Conservation (phyloP, 805 yeast species). For the Ogataea zsoltii region DNA sequence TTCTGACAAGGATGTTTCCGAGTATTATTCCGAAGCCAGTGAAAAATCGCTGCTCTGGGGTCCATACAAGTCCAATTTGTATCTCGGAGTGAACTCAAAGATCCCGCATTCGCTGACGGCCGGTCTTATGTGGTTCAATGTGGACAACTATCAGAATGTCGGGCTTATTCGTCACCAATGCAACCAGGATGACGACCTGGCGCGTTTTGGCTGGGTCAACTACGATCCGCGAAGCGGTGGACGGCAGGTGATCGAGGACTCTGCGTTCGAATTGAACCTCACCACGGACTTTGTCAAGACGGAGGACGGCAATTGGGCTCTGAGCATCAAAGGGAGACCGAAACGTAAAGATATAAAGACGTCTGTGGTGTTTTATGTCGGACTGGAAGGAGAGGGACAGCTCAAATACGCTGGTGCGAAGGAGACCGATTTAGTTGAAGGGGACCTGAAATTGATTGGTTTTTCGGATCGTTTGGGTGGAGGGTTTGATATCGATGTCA, state of each 20-base stretch:
- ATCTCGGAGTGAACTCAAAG: constrained; percentile 83
- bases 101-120: constrained; percentile 71
- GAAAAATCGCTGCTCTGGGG: constrained; percentile 78
- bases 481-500: constrained; percentile 59
- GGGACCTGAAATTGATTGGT: constrained; percentile 48
- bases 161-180: constrained; percentile 68
- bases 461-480: constrained; percentile 63
- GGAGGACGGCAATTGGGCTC: constrained; percentile 79
- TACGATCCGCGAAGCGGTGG: constrained; percentile 93
- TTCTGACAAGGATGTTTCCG: constrained; percentile 10
- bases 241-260: constrained; percentile 68
- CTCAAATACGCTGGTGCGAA: constrained; percentile 41
- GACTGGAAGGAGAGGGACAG: constrained; percentile 64
- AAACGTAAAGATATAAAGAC: constrained; percentile 49
- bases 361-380: constrained; percentile 76
- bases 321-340: constrained; percentile 68
- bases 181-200: constrained; percentile 69
- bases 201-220: constrained; percentile 78
- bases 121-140: constrained; percentile 88
- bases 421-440: constrained; percentile 33
- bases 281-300: constrained; percentile 76
- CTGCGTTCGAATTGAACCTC: constrained; percentile 59
- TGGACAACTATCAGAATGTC: constrained; percentile 55
- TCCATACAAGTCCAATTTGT: constrained; percentile 84
- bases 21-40: constrained; percentile 38